A percentile compares a stretch with the other conserved stretches of the same genome.
Evolutionary conservation across 106 monocot species (phyloP).

Genomic region (Amphibolis antarctica): DNA sequence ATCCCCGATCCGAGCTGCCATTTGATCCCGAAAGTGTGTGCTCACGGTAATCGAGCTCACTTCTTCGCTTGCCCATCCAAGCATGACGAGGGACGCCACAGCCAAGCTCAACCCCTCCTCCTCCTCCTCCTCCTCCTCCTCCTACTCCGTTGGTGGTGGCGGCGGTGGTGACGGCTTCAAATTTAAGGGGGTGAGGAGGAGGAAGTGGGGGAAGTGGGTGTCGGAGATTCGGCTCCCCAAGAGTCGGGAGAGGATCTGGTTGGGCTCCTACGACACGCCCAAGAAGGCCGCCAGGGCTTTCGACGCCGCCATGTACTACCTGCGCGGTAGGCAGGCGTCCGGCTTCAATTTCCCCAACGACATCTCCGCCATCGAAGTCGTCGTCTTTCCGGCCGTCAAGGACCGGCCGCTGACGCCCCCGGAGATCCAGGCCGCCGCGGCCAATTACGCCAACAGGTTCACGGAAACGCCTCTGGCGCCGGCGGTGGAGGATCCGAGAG

Average conservation of each 20-base stretch:
- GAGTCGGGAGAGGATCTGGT: slow-evolving; percentile 55
- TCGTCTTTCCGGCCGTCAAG: background rate
- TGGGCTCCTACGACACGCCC: slow-evolving; percentile 47
- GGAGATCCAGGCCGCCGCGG: slow-evolving; percentile 31
- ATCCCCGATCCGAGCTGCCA: background rate
- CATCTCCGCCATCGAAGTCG: background rate
- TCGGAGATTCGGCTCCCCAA: slow-evolving; percentile 61
- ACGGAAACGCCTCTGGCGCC: background rate
- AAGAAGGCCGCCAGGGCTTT: slow-evolving; percentile 64
- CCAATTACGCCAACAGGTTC: background rate
- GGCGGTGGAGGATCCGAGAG: background rate
- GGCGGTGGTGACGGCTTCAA: background rate
- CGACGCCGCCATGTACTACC: slow-evolving; percentile 44
- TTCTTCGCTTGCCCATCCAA: too few species aligned
- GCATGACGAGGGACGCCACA: background rate
- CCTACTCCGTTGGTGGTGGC: background rate
- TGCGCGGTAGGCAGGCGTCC: slow-evolving; percentile 32
- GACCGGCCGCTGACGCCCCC: background rate
- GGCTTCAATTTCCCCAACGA: slow-evolving; percentile 34
- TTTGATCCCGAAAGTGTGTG: background rate
- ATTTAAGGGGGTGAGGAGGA: slow-evolving; percentile 46
- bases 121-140: background rate
- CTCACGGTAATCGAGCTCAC: background rate
- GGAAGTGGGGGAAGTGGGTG: slow-evolving; percentile 74
- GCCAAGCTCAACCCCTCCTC: background rate